phyloP scores from a whole-genome alignment of 306 rosid genomes.

The Canavalia ensiformis region DNA sequence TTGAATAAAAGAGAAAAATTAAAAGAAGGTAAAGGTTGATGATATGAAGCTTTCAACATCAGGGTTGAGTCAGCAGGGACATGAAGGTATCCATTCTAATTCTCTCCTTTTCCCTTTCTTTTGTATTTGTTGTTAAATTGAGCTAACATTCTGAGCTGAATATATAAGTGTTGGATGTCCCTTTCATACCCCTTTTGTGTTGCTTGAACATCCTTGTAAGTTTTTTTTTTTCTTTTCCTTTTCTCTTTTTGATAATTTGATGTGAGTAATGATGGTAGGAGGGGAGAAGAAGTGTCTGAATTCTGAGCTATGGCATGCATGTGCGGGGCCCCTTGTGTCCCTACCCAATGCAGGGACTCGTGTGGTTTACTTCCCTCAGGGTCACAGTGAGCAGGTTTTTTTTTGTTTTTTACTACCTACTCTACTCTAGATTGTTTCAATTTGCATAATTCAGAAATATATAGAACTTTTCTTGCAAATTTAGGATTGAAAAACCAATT shows the following conservation, averaged over 20 bases:
- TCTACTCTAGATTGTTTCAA: constrained; percentile 36
- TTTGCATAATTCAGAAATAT: constrained; percentile 17
- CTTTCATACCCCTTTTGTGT: constrained; percentile 55
- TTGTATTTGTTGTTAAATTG: constrained; percentile 16
- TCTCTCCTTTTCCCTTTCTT: constrained; percentile 45
- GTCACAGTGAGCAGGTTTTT: constrained; percentile 91
- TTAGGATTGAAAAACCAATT: constrained; percentile 39
- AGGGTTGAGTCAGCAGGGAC: constrained; percentile 93
- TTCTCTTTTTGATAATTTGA: constrained; percentile 49
- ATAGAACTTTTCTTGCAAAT: not conserved
- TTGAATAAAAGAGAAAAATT: constrained; percentile 45
- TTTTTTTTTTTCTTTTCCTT: constrained; percentile 27
- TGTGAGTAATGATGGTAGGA: constrained; percentile 59
- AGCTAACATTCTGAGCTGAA: constrained; percentile 46
- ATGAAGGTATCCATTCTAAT: constrained; percentile 73
- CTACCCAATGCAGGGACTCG: constrained; percentile 88
- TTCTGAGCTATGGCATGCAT: constrained; percentile 99
- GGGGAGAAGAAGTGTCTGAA: constrained; percentile 94
- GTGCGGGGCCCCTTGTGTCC: constrained; percentile 96
- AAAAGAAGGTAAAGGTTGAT: constrained; percentile 61
- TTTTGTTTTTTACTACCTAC: constrained; percentile 37
- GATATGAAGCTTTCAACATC: constrained; percentile 97
- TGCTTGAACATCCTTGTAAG: constrained; percentile 42
- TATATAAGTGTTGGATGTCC: constrained; percentile 48
- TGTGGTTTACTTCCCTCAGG: constrained; percentile 97